Evolutionary conservation across 768 basidiomycete species (phyloP), one percentile per base, ranked within the genome.

Genomic region (Sarcomyxa edulis): DNA sequence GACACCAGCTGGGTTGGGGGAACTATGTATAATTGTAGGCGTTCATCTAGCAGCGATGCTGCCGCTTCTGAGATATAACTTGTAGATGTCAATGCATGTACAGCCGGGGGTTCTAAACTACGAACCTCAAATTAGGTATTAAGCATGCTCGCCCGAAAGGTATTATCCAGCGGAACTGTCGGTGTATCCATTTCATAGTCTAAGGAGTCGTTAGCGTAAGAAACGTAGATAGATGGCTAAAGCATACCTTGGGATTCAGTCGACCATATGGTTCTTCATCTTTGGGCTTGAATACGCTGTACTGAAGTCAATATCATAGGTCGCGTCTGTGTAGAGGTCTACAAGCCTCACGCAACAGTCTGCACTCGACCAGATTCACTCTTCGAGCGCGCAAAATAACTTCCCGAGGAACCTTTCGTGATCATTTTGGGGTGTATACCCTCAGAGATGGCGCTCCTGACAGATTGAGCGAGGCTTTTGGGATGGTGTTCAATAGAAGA

Each of bases 401-500:
- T 89, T 0, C 92, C 92, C 5, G 84, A 88, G 2, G 86, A 90
- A 8, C 92, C 92, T 52, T 91, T 92, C 4, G 76, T 61, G 35
- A 94, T 94, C 78, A 94, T 86, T 58, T 91, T 89, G 7, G 91
- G 91, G 50, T 94, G 89, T 29, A 89, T 72, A 9, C 88, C 89
- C 16, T 81, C 83, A 5, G 64, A 43, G 46, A 94, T 85, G 10
- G 87, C 84, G 42, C 59, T 68, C 51, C 72, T 76, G 11, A 88
- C 78, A 21, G 77, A 76, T 50, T 79, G 68, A 11, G 76, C 76
- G 11, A 82, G 52, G 37, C 84, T 86, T 43, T 37, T 37, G 42
- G 41, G 31, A 18, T 33, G 24, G 14, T 9, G 32, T 14, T 7
- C 7, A 23, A 27, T n/a, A 23, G n/a, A n/a, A n/a, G n/a, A n/a